Evolutionary conservation across 352 stramenopile genomes (phyloP), one percentile per base, ranked within the genome.

Genomic region (Phytophthora pistaciae): DNA sequence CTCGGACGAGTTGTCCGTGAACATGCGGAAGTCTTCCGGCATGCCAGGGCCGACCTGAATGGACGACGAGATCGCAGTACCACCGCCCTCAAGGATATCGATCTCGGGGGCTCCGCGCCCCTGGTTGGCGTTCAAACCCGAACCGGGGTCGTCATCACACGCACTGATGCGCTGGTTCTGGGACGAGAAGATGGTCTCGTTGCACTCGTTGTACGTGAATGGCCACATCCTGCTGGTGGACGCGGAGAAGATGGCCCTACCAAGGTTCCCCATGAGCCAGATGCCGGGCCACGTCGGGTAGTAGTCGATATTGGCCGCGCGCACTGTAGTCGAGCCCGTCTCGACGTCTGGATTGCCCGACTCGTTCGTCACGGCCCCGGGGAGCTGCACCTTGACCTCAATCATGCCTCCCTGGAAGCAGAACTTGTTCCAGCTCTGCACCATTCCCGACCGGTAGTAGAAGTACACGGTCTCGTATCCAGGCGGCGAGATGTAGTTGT

Each of bases 151-250:
- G 7, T 75, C 65, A 60, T 98, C 92, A 66, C 96, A 99, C 0
- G 88, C 96, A 18, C 78, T 96, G 65, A 93, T 93, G 2, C 81
- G 70, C 60, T 93, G 86, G 60, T 90, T 91, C 48, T 68, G 69
- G 5, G 75, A 68, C 9, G 66, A 75, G 55, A 91, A 91, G 7
- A 81, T 62, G 0, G 70, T 68, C 0, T 82, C 66, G 69, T 98
- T 88, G 68, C 97, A 99, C 44, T 83, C 82, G 66, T 98, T 80
- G 75, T 98, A 99, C 54, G 86, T 96, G 84, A 92, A 99, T 6
- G 96, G 96, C 97, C 97, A 99, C 65, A 98, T 93, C 67, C 94
- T 90, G 58, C 95, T 94, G n/a, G 93, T 98, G 1, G 89, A 98
- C 0, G 81, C 87, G 46, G 94, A 95, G 72, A 98, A 99, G 7